Evolutionary conservation across 495 filamentous ascomycete species (phyloP).

Genomic region (Daldinia bambusicola): DNA sequence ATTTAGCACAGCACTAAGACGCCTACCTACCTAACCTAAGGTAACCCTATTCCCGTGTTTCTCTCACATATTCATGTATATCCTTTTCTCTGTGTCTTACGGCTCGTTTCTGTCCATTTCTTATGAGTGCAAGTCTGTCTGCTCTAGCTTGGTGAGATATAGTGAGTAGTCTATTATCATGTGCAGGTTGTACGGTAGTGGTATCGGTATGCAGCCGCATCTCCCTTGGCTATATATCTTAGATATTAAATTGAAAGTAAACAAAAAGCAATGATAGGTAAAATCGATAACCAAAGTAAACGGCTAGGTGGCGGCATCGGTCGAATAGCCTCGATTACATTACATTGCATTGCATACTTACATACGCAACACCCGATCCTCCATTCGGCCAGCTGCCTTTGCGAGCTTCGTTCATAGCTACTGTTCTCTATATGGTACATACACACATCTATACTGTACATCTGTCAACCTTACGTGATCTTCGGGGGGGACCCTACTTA

Average conservation of each 20-base stretch:
- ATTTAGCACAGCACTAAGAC: slow-evolving; percentile 9
- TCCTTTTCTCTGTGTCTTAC: neutral
- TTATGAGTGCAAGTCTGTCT: neutral
- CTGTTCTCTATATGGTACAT: neutral
- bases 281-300: neutral
- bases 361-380: neutral
- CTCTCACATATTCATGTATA: slow-evolving; percentile 3
- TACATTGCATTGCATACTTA: neutral
- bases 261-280: neutral
- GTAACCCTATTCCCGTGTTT: slow-evolving; percentile 3
- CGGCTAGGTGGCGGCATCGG: neutral
- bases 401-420: neutral
- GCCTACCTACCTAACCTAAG: slow-evolving; percentile 11
- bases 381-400: slow-evolving; percentile 19
- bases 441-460: too few species aligned
- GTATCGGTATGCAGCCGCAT: neutral
- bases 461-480: slow-evolving; percentile 31
- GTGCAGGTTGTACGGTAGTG: neutral
- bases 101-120: neutral
- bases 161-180: neutral
- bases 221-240: neutral
- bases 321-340: slow-evolving; percentile 5
- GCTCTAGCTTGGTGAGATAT: neutral
- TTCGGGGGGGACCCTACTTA: neutral
- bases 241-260: neutral